A percentile compares a stretch with the other conserved stretches of the same genome.
Conservation (phyloP, 176 grass and related monocot species). For the Saccharum officinarum region DNA sequence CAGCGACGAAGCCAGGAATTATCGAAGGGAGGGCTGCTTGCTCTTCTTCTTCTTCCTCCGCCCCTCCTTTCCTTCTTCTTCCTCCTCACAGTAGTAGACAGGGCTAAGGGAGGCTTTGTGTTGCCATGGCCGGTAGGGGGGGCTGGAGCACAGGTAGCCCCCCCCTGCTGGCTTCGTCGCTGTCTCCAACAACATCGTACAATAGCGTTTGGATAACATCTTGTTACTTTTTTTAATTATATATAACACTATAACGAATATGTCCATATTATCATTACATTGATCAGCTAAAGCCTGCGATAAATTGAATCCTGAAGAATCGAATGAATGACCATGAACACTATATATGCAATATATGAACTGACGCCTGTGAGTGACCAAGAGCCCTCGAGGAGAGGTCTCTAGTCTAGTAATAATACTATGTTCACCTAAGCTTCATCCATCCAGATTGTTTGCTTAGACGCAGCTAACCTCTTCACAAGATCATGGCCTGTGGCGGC, state of each 20-base stretch:
- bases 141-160: too few species aligned
- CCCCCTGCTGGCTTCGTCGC: too few species aligned
- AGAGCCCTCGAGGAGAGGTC: conserved; percentile 36
- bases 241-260: conserved; percentile 16
- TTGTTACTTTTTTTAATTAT: not conserved
- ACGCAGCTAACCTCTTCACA: conserved; percentile 32
- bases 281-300: conserved; percentile 23
- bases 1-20: too few species aligned
- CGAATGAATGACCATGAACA: conserved; percentile 36
- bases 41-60: too few species aligned
- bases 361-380: conserved; percentile 36
- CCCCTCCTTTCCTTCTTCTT: too few species aligned
- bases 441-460: conserved; percentile 7
- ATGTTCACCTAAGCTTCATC: conserved; percentile 42
- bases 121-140: too few species aligned
- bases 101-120: too few species aligned
- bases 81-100: too few species aligned
- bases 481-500: conserved; percentile 46
- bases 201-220: not conserved
- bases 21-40: too few species aligned
- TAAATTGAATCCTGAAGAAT: conserved; percentile 29
- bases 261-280: conserved; percentile 36
- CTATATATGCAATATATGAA: conserved; percentile 39
- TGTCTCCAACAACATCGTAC: not conserved
- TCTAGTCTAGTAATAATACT: conserved; percentile 14